Evolutionary conservation across 305 asterid species (phyloP), one percentile per base, ranked within the genome.

Genomic region (Salvia sclarea): DNA sequence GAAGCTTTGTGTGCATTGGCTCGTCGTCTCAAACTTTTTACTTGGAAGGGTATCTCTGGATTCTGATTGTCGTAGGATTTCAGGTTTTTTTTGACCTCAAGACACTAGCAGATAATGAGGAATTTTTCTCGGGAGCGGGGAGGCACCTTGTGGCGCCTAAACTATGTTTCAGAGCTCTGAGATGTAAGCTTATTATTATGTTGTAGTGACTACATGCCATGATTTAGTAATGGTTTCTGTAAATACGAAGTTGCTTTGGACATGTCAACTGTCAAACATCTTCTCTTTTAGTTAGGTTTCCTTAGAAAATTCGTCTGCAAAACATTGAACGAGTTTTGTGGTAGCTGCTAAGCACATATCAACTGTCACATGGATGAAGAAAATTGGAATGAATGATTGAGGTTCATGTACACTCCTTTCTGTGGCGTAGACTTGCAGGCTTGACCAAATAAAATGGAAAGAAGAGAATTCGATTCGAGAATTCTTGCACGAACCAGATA

Each of bases 1-100:
- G 73, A 31, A 22, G 58, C 49, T 75, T 65, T n/a, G 50, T n/a
- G 28, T 43, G 75, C 35, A 61, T 30, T 24, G 62, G 40, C 75
- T 44, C 31, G 12, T 75, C 20, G 20, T 55, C 53, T 68, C 50
- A 38, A 66, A 53, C n/a, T n/a, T 28, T 38, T 44, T 48, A 56
- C 66, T n/a, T 68, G 24, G 33, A 60, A 53, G 28, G 66, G 56
- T 31, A 45, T 70, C 41, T 52, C 11, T 41, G 48, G 49, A 30
- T 48, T 66, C 56, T 21, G 35, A 50, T 13, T 49, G 28, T 55
- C 30, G 3, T 30, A 3, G 48, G 33, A 33, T 45, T 9, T 18
- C 22, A 37, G 45, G 12, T 37, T 31, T 48, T 33, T 33, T 33
- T 38, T 9, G 2, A 18, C 44, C 18, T 21, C 33, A 18, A 18